A percentile compares a stretch with the other conserved stretches of the same genome.
Evolutionary conservation across 2,329 filamentous ascomycete species (phyloP).

Genomic region (Falciphora oryzae): DNA sequence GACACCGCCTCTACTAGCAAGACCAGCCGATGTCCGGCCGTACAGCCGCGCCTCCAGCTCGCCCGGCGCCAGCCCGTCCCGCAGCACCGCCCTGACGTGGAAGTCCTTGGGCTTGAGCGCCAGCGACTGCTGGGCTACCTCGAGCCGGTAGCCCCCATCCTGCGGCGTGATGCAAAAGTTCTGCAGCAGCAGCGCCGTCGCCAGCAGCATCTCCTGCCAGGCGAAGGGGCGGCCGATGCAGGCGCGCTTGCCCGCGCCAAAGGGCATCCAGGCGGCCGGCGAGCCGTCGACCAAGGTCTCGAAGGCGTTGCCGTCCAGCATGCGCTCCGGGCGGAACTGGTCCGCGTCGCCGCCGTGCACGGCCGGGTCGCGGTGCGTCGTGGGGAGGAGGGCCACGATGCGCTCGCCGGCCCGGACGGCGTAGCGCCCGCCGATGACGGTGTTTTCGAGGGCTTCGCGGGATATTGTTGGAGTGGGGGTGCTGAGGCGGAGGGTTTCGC

Average conservation of each 20-base stretch:
- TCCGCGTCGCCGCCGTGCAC: constrained; percentile 40
- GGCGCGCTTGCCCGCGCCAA: constrained; percentile 45
- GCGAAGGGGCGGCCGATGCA: constrained; percentile 50
- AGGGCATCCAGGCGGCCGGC: constrained; percentile 41
- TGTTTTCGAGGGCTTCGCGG: constrained; percentile 46
- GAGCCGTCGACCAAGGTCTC: constrained; percentile 41
- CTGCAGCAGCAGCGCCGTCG: constrained; percentile 53
- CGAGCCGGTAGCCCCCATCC: constrained; percentile 47
- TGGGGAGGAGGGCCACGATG: constrained; percentile 38
- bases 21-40: constrained; percentile 22
- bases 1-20: too few relatives aligned
- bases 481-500: constrained; percentile 59
- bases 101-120: constrained; percentile 64
- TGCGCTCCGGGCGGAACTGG: constrained; percentile 52
- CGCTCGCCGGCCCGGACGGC: constrained; percentile 38
- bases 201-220: constrained; percentile 45
- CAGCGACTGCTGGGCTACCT: constrained; percentile 39
- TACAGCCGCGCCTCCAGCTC: constrained; percentile 40
- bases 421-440: constrained; percentile 42
- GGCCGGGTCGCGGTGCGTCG: constrained; percentile 47
- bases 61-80: constrained; percentile 53
- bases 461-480: constrained; percentile 55
- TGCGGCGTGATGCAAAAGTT: constrained; percentile 61
- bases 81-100: constrained; percentile 50
- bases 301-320: constrained; percentile 27